Conservation (phyloP, 495 filamentous ascomycete genomes). For the Lentithecium fluviatile region DNA sequence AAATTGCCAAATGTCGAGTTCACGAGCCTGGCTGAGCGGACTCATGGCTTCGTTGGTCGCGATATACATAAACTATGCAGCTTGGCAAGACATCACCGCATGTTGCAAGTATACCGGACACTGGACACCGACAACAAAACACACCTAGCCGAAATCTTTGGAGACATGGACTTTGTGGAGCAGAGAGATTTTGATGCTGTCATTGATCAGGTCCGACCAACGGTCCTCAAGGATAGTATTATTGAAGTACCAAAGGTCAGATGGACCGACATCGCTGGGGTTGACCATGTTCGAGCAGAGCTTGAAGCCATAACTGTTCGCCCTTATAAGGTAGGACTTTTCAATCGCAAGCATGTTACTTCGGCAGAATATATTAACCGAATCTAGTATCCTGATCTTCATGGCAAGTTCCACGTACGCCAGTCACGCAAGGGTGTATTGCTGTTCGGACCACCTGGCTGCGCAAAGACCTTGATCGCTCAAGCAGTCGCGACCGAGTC, state of each 20-base stretch:
- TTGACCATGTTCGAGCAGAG: constrained; percentile 72
- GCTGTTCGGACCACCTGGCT: constrained; percentile 92
- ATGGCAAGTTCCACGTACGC: constrained; percentile 22
- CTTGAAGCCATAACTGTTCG: constrained; percentile 64
- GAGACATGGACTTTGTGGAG: constrained; percentile 22
- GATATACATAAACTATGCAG: constrained; percentile 48
- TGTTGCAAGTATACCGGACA: neutral
- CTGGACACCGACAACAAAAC: neutral
- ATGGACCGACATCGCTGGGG: constrained; percentile 90
- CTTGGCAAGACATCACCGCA: constrained; percentile 20
- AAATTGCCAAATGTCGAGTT: constrained; percentile 37
- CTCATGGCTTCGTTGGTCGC: constrained; percentile 68
- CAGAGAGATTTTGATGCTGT: constrained; percentile 57
- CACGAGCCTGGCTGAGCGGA: constrained; percentile 52
- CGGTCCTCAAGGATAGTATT: constrained; percentile 87
- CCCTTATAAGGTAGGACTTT: constrained; percentile 58
- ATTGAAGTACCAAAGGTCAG: constrained; percentile 80
- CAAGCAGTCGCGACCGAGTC: constrained; percentile 91
- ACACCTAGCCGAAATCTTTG: constrained; percentile 4
- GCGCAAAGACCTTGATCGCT: constrained; percentile 91
- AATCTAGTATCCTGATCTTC: constrained; percentile 28
- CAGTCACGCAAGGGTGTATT: constrained; percentile 74
- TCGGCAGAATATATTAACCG: constrained; percentile 17
- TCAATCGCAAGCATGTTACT: neutral
- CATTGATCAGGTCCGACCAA: constrained; percentile 64